phyloP scores from a whole-genome alignment of 2,329 filamentous ascomycete genomes.

The Colletotrichum filicis region DNA sequence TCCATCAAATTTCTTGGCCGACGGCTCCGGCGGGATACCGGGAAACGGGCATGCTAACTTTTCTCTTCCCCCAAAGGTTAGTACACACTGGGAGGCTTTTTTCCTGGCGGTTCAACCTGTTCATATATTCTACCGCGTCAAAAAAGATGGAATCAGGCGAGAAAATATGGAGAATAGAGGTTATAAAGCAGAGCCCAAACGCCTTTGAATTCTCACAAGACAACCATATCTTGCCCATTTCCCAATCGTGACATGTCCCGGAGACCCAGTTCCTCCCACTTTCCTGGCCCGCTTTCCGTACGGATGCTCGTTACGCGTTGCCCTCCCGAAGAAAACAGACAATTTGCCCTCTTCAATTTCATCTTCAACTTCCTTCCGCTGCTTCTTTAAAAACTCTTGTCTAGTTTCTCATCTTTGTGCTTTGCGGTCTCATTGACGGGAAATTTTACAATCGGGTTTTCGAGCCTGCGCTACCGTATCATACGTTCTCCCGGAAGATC shows the following conservation, averaged over 20 bases:
- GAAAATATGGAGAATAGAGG: not conserved
- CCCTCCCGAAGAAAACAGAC: not conserved
- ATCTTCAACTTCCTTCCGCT: not conserved
- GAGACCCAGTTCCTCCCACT: not conserved
- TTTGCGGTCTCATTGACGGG: not conserved
- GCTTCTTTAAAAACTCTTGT: not conserved
- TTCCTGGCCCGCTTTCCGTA: conserved; percentile 27
- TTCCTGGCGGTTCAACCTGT: conserved; percentile 9
- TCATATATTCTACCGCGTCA: conserved; percentile 10
- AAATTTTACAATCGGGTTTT: not conserved
- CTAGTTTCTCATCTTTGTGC: not conserved
- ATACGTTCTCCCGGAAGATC: conserved; percentile 77
- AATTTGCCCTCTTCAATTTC: not conserved
- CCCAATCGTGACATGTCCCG: conserved; percentile 26
- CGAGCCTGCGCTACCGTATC: conserved; percentile 30
- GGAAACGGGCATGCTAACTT: not conserved
- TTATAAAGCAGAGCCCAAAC: conserved; percentile 12
- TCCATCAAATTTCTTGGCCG: not conserved
- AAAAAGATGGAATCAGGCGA: not conserved
- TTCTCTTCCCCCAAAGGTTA: not conserved
- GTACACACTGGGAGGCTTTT: not conserved
- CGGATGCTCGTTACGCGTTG: conserved; percentile 13
- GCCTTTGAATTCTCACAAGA: conserved; percentile 25
- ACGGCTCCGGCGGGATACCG: not conserved
- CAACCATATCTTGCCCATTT: conserved; percentile 21